phyloP scores from a whole-genome alignment of 331 rosid species.

The Arachis monticola region DNA sequence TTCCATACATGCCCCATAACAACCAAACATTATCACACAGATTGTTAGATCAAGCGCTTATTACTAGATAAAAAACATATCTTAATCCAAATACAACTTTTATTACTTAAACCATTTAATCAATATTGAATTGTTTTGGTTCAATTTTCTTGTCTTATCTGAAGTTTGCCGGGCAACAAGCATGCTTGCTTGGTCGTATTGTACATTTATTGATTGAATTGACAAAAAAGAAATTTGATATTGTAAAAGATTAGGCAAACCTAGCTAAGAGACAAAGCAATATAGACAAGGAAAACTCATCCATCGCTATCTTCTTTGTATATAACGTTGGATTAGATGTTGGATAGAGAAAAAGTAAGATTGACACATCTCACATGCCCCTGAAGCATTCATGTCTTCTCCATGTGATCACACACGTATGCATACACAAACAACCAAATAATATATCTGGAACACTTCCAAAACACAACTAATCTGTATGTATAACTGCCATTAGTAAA shows the following conservation, averaged over 20 bases:
- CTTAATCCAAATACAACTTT: too few relatives aligned
- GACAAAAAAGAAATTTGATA: slow-evolving; percentile 35
- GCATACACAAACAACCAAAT: background rate
- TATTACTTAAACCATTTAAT: too few relatives aligned
- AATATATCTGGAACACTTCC: slow-evolving; percentile 18
- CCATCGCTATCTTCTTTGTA: slow-evolving; percentile 56
- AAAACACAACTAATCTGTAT: slow-evolving; percentile 30
- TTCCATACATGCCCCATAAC: background rate
- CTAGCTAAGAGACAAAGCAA: slow-evolving; percentile 46
- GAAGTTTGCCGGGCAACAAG: slow-evolving; percentile 20
- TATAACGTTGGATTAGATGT: slow-evolving; percentile 34
- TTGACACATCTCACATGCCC: slow-evolving; percentile 54
- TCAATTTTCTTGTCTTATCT: slow-evolving; percentile 34
- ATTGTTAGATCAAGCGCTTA: too few relatives aligned
- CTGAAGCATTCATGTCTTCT: slow-evolving; percentile 33
- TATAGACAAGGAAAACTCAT: slow-evolving; percentile 52
- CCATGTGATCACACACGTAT: slow-evolving; percentile 48
- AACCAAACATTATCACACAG: slow-evolving; percentile 19
- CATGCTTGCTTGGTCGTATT: slow-evolving; percentile 20
- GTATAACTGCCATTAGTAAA: slow-evolving; percentile 38
- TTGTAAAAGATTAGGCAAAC: slow-evolving; percentile 13
- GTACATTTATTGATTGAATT: slow-evolving; percentile 25
- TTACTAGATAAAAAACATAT: too few relatives aligned
- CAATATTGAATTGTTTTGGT: slow-evolving; percentile 1
- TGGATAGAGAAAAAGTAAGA: slow-evolving; percentile 40